Conservation (phyloP, 805 yeast genomes). For the Hanseniaspora nectarophila region DNA sequence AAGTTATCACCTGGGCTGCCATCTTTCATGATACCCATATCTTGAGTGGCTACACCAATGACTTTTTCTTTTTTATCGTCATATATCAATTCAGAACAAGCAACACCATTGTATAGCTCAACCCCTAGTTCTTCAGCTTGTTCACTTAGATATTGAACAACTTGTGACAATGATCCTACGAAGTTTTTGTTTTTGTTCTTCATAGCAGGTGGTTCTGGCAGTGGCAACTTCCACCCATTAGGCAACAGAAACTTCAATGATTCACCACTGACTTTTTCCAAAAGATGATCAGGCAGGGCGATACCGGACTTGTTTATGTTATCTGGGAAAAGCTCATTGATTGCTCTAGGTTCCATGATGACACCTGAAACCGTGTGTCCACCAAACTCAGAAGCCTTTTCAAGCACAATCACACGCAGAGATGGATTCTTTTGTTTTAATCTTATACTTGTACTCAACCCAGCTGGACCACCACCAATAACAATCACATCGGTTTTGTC, state of each 20-base stretch:
- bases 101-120: constrained; percentile 80
- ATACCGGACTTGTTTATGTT: constrained; percentile 44
- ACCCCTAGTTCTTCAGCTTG: constrained; percentile 89
- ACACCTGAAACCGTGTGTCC: constrained; percentile 90
- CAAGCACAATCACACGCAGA: constrained; percentile 75
- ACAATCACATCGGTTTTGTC: constrained; percentile 90
- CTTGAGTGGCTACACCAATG: constrained; percentile 87
- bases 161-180: constrained; percentile 71
- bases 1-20: constrained; percentile 74
- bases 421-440: constrained; percentile 56
- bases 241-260: constrained; percentile 59
- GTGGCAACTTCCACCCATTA: constrained; percentile 40
- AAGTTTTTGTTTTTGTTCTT: constrained; percentile 67
- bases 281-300: constrained; percentile 67
- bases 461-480: constrained; percentile 98
- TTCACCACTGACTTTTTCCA: constrained; percentile 65
- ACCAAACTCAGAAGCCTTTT: constrained; percentile 89
- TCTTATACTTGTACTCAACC: constrained; percentile 83
- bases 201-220: constrained; percentile 94
- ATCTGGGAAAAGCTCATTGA: constrained; percentile 71
- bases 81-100: constrained; percentile 69
- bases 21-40: constrained; percentile 66
- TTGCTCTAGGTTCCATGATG: constrained; percentile 78
- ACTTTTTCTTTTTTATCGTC: constrained; percentile 40
- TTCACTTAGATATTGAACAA: constrained; percentile 71